phyloP scores from a whole-genome alignment of 306 rosid genomes.

The Vigna hirtella region DNA sequence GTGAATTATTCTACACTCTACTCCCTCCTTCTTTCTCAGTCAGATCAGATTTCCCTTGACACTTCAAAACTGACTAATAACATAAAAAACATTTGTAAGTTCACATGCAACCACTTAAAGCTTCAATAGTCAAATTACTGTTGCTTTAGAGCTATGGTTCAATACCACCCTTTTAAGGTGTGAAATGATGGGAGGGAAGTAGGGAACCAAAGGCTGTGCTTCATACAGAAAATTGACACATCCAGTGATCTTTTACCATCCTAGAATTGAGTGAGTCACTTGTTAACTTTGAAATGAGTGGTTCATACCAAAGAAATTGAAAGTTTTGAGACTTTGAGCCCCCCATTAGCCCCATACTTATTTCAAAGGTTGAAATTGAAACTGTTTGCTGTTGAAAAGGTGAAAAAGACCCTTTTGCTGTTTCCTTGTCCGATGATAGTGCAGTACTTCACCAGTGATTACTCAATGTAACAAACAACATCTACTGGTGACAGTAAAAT shows the following conservation, averaged over 20 bases:
- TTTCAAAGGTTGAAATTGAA: background rate
- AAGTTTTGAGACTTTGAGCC: background rate
- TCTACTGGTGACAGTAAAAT: constrained; percentile 27
- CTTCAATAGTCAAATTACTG: constrained; percentile 26
- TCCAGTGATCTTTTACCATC: background rate
- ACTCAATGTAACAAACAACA: constrained; percentile 25
- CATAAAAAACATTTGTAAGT: background rate
- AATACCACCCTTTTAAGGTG: background rate
- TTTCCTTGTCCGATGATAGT: constrained; percentile 33
- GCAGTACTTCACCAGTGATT: constrained; percentile 31
- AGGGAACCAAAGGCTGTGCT: background rate
- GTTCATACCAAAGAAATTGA: background rate
- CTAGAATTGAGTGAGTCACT: background rate
- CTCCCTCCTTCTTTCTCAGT: background rate
- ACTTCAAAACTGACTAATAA: constrained; percentile 13
- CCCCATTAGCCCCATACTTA: background rate
- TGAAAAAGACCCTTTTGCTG: constrained; percentile 9
- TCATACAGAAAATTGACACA: constrained; percentile 1
- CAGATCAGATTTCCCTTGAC: constrained; percentile 1
- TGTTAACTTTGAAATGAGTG: constrained; percentile 4
- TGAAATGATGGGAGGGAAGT: background rate
- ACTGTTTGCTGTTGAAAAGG: constrained; percentile 2
- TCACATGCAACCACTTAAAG: background rate
- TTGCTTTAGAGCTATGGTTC: constrained; percentile 23
- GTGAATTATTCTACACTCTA: constrained; percentile 23